Percentiles rank a stretch among this genome's conserved stretches.
These are phyloP conservation scores for Umbelopsis sp. DNA, from an alignment of 192 early-diverging fungal genomes.

Conservation along the genomic window DNA sequence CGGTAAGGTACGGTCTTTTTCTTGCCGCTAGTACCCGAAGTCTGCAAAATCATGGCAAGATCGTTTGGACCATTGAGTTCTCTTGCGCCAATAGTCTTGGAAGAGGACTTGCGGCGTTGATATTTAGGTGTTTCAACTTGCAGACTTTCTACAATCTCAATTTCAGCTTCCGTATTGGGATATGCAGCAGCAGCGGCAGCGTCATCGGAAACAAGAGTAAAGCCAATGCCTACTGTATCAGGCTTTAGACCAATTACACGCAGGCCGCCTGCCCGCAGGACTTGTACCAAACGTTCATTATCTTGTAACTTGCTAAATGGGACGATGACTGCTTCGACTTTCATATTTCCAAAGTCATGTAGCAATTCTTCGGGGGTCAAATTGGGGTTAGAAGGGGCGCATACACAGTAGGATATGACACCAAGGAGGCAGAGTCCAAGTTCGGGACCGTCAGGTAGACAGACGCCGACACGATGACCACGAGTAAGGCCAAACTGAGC, in stretches of 20 bases:
- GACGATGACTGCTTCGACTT: conserved; percentile 35
- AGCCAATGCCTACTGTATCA: neutral
- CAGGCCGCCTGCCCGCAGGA: conserved; percentile 38
- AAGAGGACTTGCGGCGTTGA: conserved; percentile 1
- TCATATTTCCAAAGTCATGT: conserved; percentile 29
- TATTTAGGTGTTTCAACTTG: neutral
- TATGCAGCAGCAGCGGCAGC: neutral
- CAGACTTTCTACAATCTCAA: neutral
- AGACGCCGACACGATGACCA: conserved; percentile 33
- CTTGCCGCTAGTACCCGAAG: conserved; percentile 69
- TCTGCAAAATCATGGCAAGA: conserved; percentile 67
- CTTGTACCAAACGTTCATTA: conserved; percentile 31
- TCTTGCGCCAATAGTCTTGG: conserved; percentile 35
- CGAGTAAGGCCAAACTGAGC: conserved; percentile 23
- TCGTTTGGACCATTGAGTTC: conserved; percentile 43
- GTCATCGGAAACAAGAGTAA: conserved; percentile 3
- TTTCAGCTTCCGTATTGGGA: neutral
- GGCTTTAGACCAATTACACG: conserved; percentile 33
- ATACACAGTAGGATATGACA: conserved; percentile 38
- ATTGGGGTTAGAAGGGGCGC: conserved; percentile 37
- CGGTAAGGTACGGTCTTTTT: conserved; percentile 72
- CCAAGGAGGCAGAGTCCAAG: conserved; percentile 37
- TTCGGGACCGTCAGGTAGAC: conserved; percentile 41
- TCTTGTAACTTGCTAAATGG: conserved; percentile 2
- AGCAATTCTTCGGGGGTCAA: conserved; percentile 35